phyloP scores from a whole-genome alignment of 371 early-diverging fungal genomes.

The Rhizopus arrhizus region DNA sequence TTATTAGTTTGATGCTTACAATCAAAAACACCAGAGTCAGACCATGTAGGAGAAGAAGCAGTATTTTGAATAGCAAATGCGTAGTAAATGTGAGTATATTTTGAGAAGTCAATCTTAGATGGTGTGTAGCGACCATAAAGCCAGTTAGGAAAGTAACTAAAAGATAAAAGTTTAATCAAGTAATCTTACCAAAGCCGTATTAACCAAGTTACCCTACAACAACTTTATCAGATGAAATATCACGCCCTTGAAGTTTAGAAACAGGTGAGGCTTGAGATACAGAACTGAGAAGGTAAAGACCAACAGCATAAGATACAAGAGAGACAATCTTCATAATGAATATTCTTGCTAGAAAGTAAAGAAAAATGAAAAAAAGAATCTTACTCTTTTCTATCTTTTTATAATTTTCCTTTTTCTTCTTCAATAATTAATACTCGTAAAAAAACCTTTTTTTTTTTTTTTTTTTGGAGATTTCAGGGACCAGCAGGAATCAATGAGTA shows the following conservation, averaged over 20 bases:
- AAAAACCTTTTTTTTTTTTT: no score
- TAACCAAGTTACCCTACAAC: slow-evolving; percentile 22
- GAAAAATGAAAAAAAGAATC: background rate
- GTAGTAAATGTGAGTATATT: slow-evolving; percentile 63
- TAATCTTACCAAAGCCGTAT: background rate
- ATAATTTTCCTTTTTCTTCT: no score
- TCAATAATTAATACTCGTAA: no score
- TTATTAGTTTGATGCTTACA: slow-evolving; percentile 13
- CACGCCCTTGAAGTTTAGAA: slow-evolving; percentile 13
- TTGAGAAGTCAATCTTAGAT: slow-evolving; percentile 47
- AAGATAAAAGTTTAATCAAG: background rate
- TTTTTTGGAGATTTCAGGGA: no score
- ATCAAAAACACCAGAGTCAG: slow-evolving; percentile 29
- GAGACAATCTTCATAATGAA: slow-evolving; percentile 16
- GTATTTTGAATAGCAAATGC: slow-evolving; percentile 49
- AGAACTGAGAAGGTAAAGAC: slow-evolving; percentile 16
- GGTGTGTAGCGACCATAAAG: slow-evolving; percentile 25
- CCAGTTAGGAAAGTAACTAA: slow-evolving; percentile 47
- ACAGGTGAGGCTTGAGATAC: slow-evolving; percentile 15
- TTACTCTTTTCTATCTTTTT: no score
- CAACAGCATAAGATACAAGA: slow-evolving; percentile 13
- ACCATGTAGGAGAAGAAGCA: slow-evolving; percentile 35
- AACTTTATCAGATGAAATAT: slow-evolving; percentile 19
- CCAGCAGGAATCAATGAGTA: no score
- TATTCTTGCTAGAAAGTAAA: background rate